Base-by-base conservation (phyloP, 2,329 filamentous ascomycete species). In the Pestalotiopsis sp. region DNA sequence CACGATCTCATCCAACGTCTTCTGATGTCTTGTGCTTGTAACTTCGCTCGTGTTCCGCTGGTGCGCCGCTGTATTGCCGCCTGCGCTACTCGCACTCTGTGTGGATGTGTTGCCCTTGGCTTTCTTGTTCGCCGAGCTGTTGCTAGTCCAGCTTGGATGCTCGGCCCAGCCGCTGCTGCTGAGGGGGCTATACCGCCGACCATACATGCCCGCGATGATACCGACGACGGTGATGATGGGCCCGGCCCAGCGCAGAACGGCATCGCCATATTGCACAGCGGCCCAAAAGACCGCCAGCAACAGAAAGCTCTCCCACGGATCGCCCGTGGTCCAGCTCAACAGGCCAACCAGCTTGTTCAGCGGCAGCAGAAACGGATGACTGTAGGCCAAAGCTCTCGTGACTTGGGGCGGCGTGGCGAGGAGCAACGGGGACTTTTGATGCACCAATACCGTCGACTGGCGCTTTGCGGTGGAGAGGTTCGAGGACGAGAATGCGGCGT, bases 291-390 rank as follows among this genome's bases (percentile, higher is more conserved):
- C 86, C 20, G 90, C 90, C 3, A 99, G 86, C 39, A 99, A 79
- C 69, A 99, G 84, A 76, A 98, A 99, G 84, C 94, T 98, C 84
- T 98, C 94, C 95, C 95, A 99, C 0, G 94, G 90, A 77, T 99
- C 96, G 52, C 89, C 92, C 0, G 92, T 94, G 9, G 94, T 97
- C 96, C 96, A 99, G 81, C 93, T 97, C 70, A 99, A 77, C 69
- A 99, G 83, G 0, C 95, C 96, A 2, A 88, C 91, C 17, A 97
- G 80, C 76, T 92, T 92, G 78, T 98, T 98, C 67, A 98, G 83
- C 5, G 94, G 94, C 7, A 97, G 84, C 7, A 99, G 85, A 77
- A 98, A 98, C 0, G 96, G 94, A 77, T 99, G 95, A 71, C 94
- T 97, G 78, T 98, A 98, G 71, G 95, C 95, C 69, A 99, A 86